Base-by-base conservation (phyloP, 768 basidiomycete genomes). In the Boletus rubropictus region DNA sequence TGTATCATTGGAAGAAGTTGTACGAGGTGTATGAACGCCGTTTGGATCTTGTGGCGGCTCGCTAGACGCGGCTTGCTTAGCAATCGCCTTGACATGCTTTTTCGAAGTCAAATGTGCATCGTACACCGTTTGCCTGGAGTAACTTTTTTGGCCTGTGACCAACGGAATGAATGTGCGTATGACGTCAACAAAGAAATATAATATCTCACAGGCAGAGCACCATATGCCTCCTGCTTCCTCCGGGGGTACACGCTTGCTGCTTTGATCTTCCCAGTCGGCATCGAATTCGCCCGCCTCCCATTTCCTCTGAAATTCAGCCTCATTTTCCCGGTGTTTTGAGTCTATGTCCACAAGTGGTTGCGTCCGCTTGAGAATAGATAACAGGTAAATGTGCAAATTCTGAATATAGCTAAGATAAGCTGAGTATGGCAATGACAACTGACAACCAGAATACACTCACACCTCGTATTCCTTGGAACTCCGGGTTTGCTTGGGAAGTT, bases 111-210 rank as follows among this genome's bases (percentile, higher is more conserved):
- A 67, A 63, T 98, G 96, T 2, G 93, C 93, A 52, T 96, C 89
- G 64, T 93, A 99, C 8, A 99, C 96, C 0, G 96, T 97, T 66
- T 97, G 90, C 66, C 97, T 99, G 11, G 94, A 80, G 67, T 98
- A 98, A 48, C 79, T 73, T 63, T 94, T 96, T 68, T 97, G 92
- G 64, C 94, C 94, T 97, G 58, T 27, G 21, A 25, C 31, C 27
- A 36, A 48, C 47, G 31, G 31, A 37, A 42, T 48, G 28, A 46
- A 50, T 40, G 27, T 34, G 9, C 15, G 35, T 42, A 38, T 28
- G 38, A 27, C 10, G 0, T 46, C 17, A 42, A 49, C 37, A 39
- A 39, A 39, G 12, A 37, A 55, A 46, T 18, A 42, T 75, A 55
- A 46, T 18, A 42, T 75, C 90, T 70, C 70, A 93, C 93, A 96